Evolutionary conservation across 2,329 filamentous ascomycete genomes (phyloP).

Genomic region (Thelonectria rubi): DNA sequence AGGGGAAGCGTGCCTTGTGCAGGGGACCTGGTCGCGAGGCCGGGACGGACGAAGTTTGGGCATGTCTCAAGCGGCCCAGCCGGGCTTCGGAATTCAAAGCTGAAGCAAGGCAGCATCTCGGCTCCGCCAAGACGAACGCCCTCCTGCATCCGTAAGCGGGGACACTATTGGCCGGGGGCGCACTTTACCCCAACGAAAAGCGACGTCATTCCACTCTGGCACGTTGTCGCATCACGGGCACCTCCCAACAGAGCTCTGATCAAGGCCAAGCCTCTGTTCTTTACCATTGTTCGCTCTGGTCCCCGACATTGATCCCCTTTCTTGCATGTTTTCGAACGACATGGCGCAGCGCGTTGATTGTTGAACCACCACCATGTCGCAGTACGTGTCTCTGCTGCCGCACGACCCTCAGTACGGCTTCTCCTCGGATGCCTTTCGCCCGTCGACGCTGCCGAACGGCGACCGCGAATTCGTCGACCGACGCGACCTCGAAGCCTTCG

Average conservation of each 20-base stretch:
- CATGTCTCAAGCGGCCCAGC: not conserved
- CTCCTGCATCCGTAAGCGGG: conserved; percentile 6
- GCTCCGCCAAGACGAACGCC: conserved; percentile 23
- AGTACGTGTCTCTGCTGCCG: conserved; percentile 39
- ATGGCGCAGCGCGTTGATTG: conserved; percentile 6
- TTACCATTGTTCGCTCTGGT: conserved; percentile 17
- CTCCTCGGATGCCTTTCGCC: conserved; percentile 71
- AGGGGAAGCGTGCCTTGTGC: conserved; percentile 7
- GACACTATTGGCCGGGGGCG: conserved; percentile 17
- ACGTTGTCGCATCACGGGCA: conserved; percentile 37
- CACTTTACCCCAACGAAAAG: conserved; percentile 42
- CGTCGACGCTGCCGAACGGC: conserved; percentile 77
- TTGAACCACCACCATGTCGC: conserved; percentile 36
- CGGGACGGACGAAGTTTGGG: conserved; percentile 13
- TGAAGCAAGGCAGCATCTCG: conserved; percentile 1
- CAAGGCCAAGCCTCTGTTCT: conserved; percentile 20
- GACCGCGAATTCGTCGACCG: conserved; percentile 79
- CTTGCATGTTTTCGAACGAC: not conserved
- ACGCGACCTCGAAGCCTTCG: conserved; percentile 80
- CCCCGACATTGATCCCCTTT: not conserved
- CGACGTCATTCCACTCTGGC: conserved; percentile 43
- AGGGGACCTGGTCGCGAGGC: conserved; percentile 1
- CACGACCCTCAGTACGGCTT: conserved; percentile 61
- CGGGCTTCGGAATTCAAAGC: conserved; percentile 8
- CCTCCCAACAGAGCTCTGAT: conserved; percentile 34